Evolutionary conservation across 2,329 filamentous ascomycete species (phyloP), one percentile per base, ranked within the genome.

Genomic region (Paracamarosporium sp.): DNA sequence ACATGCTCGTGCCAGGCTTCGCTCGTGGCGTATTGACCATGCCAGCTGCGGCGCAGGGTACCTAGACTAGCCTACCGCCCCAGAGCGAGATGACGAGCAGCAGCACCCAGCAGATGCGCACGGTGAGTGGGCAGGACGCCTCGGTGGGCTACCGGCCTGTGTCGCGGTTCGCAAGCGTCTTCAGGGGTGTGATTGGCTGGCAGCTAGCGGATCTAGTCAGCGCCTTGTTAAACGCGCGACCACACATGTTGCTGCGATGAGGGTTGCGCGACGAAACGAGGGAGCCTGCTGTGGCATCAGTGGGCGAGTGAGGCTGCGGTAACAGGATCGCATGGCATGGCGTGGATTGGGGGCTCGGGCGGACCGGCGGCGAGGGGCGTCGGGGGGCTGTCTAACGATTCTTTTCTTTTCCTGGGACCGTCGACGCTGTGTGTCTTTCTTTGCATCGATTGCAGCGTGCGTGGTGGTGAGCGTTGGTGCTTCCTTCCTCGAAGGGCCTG

Each of bases 231-330:
- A 53, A 53, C 57, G 65, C 54, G 67, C 68, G 57, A 65, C 73
- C 72, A 74, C 61, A 59, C 72, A 73, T 60, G 56, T 53, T 35
- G 64, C 66, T 60, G 57, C 67, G 63, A 68, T 57, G 63, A 66
- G 20, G 24, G 40, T 9, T 47, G 43, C 43, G 7, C 44, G 27
- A 36, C 27, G 17, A 36, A 6, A 20, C 20, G 33, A n/a, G 43
- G 27, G 28, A 6, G 30, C 51, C 30, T 30, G 50, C 25, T 8
- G 53, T 54, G 55, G 46, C 33, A 43, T 58, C 41, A 50, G 54
- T 47, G 61, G 61, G 57, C 59, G 60, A 58, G 38, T 54, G 53
- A 60, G 53, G 51, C 56, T 28, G 22, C 22, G 30, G 54, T 15
- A 13, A n/a, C 12, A 45, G 47, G 24, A 8, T 6, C 22, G 33